A percentile compares a stretch with the other conserved stretches of the same genome.
Conservation (phyloP, 73 alveolate species). For the Stentor roeselii region DNA sequence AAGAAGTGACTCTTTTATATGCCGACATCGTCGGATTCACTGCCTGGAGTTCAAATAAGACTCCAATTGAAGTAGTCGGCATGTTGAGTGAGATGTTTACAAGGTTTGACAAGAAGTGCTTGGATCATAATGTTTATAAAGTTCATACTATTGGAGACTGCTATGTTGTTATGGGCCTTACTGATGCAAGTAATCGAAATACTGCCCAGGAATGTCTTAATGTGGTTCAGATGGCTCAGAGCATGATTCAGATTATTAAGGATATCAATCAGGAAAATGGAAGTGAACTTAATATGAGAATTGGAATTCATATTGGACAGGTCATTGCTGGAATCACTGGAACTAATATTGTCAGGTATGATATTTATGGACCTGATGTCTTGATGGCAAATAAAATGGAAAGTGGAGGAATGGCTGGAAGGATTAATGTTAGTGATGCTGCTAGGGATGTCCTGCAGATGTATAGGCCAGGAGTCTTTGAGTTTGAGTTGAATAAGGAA, state of each 20-base stretch:
- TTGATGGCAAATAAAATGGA: slow-evolving; percentile 40
- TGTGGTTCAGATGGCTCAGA: slow-evolving; percentile 75
- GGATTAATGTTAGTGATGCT: too few species aligned
- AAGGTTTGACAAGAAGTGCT: slow-evolving; percentile 39
- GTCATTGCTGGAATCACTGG: slow-evolving; percentile 41
- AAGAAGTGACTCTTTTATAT: slow-evolving; percentile 42
- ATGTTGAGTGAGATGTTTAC: slow-evolving; percentile 42
- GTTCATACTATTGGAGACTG: slow-evolving; percentile 51
- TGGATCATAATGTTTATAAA: slow-evolving; percentile 33
- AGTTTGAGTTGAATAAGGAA: too few species aligned
- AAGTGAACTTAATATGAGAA: slow-evolving; percentile 63
- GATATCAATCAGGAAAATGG: slow-evolving; percentile 63
- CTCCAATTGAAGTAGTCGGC: slow-evolving; percentile 40
- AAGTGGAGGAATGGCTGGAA: slow-evolving; percentile 38
- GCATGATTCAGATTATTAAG: slow-evolving; percentile 70
- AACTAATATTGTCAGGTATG: slow-evolving; percentile 39
- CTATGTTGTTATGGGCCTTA: slow-evolving; percentile 52
- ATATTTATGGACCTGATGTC: slow-evolving; percentile 33
- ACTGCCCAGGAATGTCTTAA: slow-evolving; percentile 59
- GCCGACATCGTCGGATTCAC: slow-evolving; percentile 53
- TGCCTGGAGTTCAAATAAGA: slow-evolving; percentile 28
- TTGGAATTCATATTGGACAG: slow-evolving; percentile 50
- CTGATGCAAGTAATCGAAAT: slow-evolving; percentile 45
- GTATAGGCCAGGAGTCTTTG: too few species aligned
- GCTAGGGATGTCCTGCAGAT: too few species aligned